phyloP scores from a whole-genome alignment of 305 asterid genomes.

The Fraxinus ornus region DNA sequence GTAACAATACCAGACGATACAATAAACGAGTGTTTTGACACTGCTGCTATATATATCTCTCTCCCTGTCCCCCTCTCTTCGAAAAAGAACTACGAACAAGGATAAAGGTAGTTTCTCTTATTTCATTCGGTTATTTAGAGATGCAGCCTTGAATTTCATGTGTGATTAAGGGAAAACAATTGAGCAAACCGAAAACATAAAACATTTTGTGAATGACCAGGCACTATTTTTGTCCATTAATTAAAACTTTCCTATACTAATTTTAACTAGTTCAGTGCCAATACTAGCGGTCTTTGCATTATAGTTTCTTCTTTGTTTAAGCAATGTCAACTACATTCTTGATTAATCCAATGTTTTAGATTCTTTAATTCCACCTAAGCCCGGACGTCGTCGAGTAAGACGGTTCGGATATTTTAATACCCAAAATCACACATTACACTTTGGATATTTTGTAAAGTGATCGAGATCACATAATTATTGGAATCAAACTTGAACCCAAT shows the following conservation, averaged over 20 bases:
- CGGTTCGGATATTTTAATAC: neutral
- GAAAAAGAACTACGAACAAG: neutral
- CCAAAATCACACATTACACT: neutral
- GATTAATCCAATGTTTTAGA: neutral
- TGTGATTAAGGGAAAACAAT: neutral
- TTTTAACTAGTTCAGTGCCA: neutral
- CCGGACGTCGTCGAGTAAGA: neutral
- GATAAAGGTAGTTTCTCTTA: neutral
- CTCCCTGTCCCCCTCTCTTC: neutral
- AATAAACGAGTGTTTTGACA: neutral
- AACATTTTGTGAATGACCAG: neutral
- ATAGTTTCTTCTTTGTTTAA: neutral
- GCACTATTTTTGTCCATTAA: neutral
- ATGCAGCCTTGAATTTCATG: neutral
- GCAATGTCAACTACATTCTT: neutral
- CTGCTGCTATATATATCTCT: neutral
- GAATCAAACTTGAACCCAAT: too few relatives aligned
- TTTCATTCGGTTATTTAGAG: neutral
- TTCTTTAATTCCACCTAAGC: neutral
- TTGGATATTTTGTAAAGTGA: too few relatives aligned
- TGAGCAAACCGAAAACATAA: neutral
- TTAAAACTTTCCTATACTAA: neutral
- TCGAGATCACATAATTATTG: too few relatives aligned
- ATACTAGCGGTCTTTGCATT: neutral
- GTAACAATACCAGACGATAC: neutral